Base-by-base conservation (phyloP, 495 filamentous ascomycete species). In the Niebla homalea region DNA sequence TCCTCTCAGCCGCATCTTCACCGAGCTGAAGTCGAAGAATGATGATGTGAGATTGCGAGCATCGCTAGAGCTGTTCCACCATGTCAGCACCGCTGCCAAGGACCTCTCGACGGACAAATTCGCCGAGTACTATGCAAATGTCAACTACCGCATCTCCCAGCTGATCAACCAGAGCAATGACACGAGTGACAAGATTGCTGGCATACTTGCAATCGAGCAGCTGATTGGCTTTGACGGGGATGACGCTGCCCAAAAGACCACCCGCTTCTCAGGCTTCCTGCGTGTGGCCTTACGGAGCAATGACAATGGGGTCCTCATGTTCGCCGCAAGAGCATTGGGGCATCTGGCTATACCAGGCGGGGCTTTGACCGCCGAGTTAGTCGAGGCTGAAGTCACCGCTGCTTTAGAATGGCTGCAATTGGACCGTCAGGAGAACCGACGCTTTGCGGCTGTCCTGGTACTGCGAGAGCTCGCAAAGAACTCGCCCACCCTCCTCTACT, bases 151-250 rank as follows among this genome's bases (percentile, higher is more conserved):
- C 36, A 88, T 93, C 51, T 81, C 81, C 41, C 67, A 74, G 16
- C 76, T 95, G 46, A 78, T 87, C 42, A 71, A 79, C 14, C 85
- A 87, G 57, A 84, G 88, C 52, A 79, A 75, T 66, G 90, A 95
- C 59, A 81, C 85, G 16, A 80, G 79, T 58, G 92, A 97, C 54
- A 79, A 86, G 46, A 81, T 95, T 55, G 93, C 87, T 41, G 92
- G 92, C 11, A 84, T 99, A 32, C 76, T 89, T 35, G 89, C 92
- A 49, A 82, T 99, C 48, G 89, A 94, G 60, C 79, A 81, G 36
- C 77, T 99, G 22, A 93, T 96, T 64, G 86, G 93, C 62, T 94
- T 99, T 58, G 88, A 93, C 56, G 89, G 89, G 52, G 89, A 96
- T 36, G 93, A 97, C 67, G 81, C 83, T 6, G 89, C 87, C 16